Evolutionary conservation across 768 basidiomycete species (phyloP).

Genomic region (Lentinula detonsa): DNA sequence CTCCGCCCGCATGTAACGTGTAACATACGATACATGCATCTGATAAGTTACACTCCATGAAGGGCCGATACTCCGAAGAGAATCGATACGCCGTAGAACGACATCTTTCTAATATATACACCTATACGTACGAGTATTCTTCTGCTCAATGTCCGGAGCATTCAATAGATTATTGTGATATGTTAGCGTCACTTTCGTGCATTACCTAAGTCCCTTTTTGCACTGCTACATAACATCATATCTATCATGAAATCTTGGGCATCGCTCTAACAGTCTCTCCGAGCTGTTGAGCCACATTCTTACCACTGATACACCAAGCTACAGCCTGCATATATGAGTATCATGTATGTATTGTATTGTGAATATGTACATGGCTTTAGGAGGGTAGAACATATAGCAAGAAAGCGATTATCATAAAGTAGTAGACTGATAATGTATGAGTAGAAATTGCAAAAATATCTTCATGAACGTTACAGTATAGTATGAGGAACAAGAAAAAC

Average conservation of each 20-base stretch:
- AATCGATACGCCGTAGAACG: background rate
- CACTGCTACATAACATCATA: background rate
- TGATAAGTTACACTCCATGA: background rate
- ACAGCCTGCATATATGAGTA: background rate
- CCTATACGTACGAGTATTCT: background rate
- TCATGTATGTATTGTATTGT: background rate
- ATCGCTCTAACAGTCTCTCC: background rate
- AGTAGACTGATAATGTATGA: background rate
- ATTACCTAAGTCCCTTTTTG: background rate
- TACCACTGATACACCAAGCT: background rate
- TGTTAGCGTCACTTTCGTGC: background rate
- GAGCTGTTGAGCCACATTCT: background rate
- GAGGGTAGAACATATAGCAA: background rate
- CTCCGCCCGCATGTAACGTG: background rate
- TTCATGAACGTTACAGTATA: background rate
- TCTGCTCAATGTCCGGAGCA: background rate
- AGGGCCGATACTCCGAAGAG: background rate
- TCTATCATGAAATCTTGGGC: conserved; percentile 2
- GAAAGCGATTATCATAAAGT: conserved; percentile 3
- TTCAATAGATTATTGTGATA: background rate
- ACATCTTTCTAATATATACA: too few relatives aligned
- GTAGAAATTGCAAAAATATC: background rate
- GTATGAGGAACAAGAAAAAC: background rate
- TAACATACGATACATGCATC: background rate
- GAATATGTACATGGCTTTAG: background rate